Conservation (phyloP, 1,284 basidiomycete species). For the Stygiomarasmius scandens region DNA sequence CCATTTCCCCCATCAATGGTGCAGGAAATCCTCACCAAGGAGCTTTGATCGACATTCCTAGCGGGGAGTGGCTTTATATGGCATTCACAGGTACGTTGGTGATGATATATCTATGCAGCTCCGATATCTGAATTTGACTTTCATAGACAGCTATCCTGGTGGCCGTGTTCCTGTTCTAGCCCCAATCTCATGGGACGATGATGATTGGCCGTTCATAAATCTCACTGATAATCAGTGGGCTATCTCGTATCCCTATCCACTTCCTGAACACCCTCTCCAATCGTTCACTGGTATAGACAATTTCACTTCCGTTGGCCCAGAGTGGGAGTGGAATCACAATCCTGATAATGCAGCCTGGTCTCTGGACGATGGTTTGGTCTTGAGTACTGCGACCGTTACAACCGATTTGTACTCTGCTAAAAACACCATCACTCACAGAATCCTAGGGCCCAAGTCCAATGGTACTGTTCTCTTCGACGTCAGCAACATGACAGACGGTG, state of each 20-base stretch:
- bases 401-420: conserved; percentile 26
- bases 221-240: conserved; percentile 18
- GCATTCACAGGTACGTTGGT: conserved; percentile 20
- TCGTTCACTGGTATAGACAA: conserved; percentile 21
- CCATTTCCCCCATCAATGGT: conserved; percentile 4
- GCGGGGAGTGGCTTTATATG: conserved; percentile 21
- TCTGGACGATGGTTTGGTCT: conserved; percentile 23
- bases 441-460: conserved; percentile 26
- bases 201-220: conserved; percentile 20
- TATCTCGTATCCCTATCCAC: conserved; percentile 17
- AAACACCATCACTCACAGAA: conserved; percentile 29
- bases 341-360: conserved; percentile 26
- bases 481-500: conserved; percentile 25
- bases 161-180: conserved; percentile 22
- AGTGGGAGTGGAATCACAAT: conserved; percentile 32
- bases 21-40: conserved; percentile 19
- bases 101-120: background rate
- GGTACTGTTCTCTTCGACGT: conserved; percentile 26
- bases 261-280: conserved; percentile 9
- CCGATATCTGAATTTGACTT: conserved; percentile 20
- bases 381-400: conserved; percentile 26
- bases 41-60: conserved; percentile 15
- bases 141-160: conserved; percentile 16
- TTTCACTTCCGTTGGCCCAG: conserved; percentile 22
- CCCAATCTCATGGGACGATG: conserved; percentile 22